Evolutionary conservation across 768 basidiomycete species (phyloP).

Genomic region (Ramaria sp.): DNA sequence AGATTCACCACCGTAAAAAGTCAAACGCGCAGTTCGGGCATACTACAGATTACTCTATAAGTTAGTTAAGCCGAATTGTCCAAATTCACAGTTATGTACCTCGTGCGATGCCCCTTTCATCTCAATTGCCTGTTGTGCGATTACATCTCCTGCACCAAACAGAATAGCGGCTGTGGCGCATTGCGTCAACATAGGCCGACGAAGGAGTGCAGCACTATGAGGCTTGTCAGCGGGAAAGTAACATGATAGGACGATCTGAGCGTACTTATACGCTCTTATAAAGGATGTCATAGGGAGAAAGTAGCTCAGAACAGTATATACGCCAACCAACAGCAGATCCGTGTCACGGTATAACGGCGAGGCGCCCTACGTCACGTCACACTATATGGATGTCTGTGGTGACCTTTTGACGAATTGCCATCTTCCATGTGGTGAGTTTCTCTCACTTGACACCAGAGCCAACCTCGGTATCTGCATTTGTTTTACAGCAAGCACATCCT

Average conservation of each 20-base stretch:
- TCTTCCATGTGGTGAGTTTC: constrained; percentile 2
- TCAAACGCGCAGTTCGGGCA: constrained; percentile 49
- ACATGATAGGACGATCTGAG: constrained; percentile 15
- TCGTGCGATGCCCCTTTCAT: constrained; percentile 64
- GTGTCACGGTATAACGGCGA: too few relatives aligned
- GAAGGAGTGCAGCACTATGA: constrained; percentile 45
- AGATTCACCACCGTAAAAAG: constrained; percentile 60
- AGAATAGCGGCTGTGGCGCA: constrained; percentile 55
- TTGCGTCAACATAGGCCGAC: constrained; percentile 52
- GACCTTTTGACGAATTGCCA: background rate
- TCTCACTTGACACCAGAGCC: background rate
- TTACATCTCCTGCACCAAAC: constrained; percentile 66
- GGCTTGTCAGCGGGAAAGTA: constrained; percentile 16
- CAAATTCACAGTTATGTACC: constrained; percentile 29
- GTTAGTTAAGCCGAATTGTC: background rate
- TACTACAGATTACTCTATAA: constrained; percentile 26
- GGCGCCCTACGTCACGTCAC: background rate
- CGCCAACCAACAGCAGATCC: too few relatives aligned
- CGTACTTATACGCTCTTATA: constrained; percentile 34
- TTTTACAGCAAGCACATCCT: constrained; percentile 83
- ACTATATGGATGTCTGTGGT: background rate
- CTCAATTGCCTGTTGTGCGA: constrained; percentile 84
- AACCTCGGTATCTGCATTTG: background rate
- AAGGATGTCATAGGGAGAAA: constrained; percentile 31
- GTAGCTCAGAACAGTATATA: background rate